phyloP scores from a whole-genome alignment of 2,329 filamentous ascomycete species.

The Verticillium klebahnii region DNA sequence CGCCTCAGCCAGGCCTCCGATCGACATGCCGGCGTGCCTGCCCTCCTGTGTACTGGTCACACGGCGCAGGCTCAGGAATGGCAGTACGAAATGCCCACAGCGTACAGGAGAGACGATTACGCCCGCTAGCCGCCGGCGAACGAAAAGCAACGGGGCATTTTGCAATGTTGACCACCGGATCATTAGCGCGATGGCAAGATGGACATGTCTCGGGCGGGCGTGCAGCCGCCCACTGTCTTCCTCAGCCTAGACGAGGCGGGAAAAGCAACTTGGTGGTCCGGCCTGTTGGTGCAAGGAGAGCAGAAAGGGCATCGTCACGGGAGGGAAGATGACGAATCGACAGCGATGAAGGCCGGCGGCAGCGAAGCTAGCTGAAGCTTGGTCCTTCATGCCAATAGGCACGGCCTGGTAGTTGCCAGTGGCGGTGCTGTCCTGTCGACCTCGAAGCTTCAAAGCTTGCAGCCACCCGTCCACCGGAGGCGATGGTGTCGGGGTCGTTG shows the following conservation, averaged over 20 bases:
- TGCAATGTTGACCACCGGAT: not conserved
- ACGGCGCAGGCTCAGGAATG: not conserved
- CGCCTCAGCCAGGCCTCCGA: not conserved
- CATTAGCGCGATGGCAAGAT: not conserved
- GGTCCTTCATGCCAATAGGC: not conserved
- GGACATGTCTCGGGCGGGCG: not conserved
- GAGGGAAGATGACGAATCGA: not conserved
- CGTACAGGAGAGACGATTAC: not conserved
- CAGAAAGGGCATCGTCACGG: not conserved
- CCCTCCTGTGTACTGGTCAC: not conserved
- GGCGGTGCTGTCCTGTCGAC: not conserved
- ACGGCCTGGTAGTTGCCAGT: not conserved
- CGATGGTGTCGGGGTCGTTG: not conserved
- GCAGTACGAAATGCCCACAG: not conserved
- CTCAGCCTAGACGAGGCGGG: not conserved
- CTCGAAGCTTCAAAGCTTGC: not conserved
- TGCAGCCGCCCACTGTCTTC: not conserved
- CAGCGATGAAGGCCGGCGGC: not conserved
- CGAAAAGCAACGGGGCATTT: not conserved
- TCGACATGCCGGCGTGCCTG: not conserved
- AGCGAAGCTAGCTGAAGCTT: not conserved
- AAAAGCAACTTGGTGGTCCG: not conserved
- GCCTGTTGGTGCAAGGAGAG: not conserved
- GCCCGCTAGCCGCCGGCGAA: not conserved
- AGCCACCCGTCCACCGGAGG: not conserved